Base-by-base conservation (phyloP, 1,139 yeast species). In the Pneumocystis carinii region DNA sequence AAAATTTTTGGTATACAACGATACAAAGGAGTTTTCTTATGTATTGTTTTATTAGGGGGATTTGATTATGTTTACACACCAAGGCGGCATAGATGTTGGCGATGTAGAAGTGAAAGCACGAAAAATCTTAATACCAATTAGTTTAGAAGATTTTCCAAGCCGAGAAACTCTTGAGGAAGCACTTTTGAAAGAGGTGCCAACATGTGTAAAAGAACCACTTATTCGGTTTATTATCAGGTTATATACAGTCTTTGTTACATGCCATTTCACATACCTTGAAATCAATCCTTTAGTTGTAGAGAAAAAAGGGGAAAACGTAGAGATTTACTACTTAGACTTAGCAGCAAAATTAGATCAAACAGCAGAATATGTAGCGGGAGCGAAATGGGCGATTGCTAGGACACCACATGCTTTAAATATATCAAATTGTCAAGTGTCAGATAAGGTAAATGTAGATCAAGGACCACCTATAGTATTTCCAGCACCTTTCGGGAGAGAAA, bases 401-500 rank as follows among this genome's bases (percentile, higher is more conserved):
- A 73, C 79, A 19, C 77, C 79, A 53, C 73, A 75, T 61, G 75
- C 76, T 32, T 72, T 77, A 41, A 80, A 80, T 63, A 70, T 73
- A 64, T 19, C 53, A 41, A 3, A 17, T 17, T 12, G 17, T 6
- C 67, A 72, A 53, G 66, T 72, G 17, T 62, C 62, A 56, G 59
- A 68, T 41, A 17, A 67, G 19, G 69, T 71, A 60, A 72, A 67
- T 65, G 69, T 75, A 60, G 80, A 77, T 66, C 77, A 76, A 63
- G 80, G 80, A 48, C 80, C 80, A 57, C 76, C 80, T 64, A 77
- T 77, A 79, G 78, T 72, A 62, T 77, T 77, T 75, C 80, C 80
- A 35, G 80, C 80, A 35, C 80, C 80, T 24, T 77, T 77, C 66
- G 80, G 80, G 59, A 77, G 80, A 61, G 80, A 77, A 66, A 67